These are phyloP conservation scores for Apiotrichum siamense DNA, from an alignment of 1,284 basidiomycete species.

Conservation along the genomic window DNA sequence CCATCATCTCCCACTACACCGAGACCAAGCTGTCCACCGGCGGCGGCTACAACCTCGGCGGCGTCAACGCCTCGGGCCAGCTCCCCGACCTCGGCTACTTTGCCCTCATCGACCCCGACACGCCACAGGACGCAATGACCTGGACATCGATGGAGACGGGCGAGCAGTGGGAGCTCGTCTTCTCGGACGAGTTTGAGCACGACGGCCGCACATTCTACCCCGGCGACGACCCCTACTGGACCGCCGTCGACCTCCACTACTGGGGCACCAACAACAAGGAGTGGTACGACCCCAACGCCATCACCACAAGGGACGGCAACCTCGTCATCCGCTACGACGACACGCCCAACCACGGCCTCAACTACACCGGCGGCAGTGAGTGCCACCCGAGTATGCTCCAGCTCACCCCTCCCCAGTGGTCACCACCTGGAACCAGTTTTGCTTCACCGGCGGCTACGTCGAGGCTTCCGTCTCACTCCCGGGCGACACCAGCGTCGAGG, in stretches of 20 bases:
- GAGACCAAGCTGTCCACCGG: constrained; percentile 18
- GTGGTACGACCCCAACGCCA: constrained; percentile 54
- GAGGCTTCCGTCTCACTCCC: constrained; percentile 72
- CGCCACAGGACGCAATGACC: constrained; percentile 54
- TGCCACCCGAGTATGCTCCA: constrained; percentile 48
- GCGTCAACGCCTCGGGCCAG: constrained; percentile 57
- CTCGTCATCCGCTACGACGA: constrained; percentile 62
- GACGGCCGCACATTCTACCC: constrained; percentile 60
- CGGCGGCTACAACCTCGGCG: constrained; percentile 63
- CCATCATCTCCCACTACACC: constrained; percentile 58
- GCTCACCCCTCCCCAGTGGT: constrained; percentile 35
- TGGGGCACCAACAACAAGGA: constrained; percentile 77
- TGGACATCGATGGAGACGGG: constrained; percentile 63
- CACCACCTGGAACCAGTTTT: constrained; percentile 77
- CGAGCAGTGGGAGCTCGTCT: constrained; percentile 68
- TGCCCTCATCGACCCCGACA: constrained; percentile 60
- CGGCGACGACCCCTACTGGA: constrained; percentile 55
- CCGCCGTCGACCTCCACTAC: constrained; percentile 52
- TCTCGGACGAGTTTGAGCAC: constrained; percentile 84
- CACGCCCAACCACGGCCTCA: constrained; percentile 60
- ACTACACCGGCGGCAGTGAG: constrained; percentile 63
- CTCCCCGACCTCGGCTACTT: constrained; percentile 45
- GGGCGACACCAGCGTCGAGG: constrained; percentile 60
- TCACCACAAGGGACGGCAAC: constrained; percentile 57
- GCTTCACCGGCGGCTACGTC: constrained; percentile 81